Base-by-base conservation (phyloP, 1,139 yeast genomes). In the Pichia sp. region DNA sequence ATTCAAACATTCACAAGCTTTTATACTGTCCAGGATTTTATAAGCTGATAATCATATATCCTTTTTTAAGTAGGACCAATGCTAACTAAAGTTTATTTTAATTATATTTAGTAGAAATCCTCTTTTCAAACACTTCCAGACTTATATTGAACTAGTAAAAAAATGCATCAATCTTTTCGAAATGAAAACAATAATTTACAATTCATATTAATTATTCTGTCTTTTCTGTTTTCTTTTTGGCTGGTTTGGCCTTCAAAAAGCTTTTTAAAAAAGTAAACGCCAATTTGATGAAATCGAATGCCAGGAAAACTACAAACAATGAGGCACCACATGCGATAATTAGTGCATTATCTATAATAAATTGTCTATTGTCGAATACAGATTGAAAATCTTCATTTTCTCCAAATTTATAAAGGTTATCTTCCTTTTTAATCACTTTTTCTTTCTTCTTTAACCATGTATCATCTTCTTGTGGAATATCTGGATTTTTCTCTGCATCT, bases 361-460 rank as follows among this genome's bases (percentile, higher is more conserved):
- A 57, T 9, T 59, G 53, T 31, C 48, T 53, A 34, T 54, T 47
- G 27, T 56, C 48, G 18, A 56, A 44, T 1, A 54, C 53, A 6
- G 55, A 44, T 7, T 58, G 53, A 26, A 49, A 45, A 5, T 45
- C 47, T 31, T 51, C 56, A 25, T 56, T 49, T 45, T 62, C 65
- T 2, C 61, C 61, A 46, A 54, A 61, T 34, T 63, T 56, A 35
- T 54, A 57, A 42, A 55, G 29, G 2, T 54, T 50, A 28, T 46
- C 42, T 7, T 57, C 59, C 42, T 56, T 56, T 4, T 10, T 30
- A 26, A 47, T 34, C 3, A 34, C 34, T 40, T 56, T 60, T 9
- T 46, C 34, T 51, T 61, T 63, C 47, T 54, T 57, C 10, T 51
- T 49, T 5, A 59, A 45, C 66, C 67, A 63, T 1, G 66, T 61